These are phyloP conservation scores for Takashimella tepidaria DNA, from an alignment of 1,284 basidiomycete species.

Conservation along the genomic window DNA sequence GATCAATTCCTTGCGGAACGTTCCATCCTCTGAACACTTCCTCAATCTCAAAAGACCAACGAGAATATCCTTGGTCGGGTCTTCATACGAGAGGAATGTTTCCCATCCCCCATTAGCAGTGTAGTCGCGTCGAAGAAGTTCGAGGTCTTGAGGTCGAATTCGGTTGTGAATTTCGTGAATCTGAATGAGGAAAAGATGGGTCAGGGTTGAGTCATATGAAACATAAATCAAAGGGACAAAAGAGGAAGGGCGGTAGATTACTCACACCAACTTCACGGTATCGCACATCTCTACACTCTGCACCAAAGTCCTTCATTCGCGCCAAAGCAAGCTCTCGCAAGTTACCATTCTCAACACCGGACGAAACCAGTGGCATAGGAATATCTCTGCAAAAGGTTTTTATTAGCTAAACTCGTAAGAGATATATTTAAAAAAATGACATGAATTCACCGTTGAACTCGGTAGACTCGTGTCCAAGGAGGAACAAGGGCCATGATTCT, in stretches of 20 bases:
- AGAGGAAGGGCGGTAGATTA: slow-evolving; percentile 22
- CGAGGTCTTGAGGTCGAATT: slow-evolving; percentile 90
- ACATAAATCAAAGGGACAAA: not conserved
- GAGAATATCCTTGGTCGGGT: slow-evolving; percentile 93
- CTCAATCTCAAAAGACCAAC: slow-evolving; percentile 87
- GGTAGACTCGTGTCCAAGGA: slow-evolving; percentile 98
- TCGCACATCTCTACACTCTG: slow-evolving; percentile 93
- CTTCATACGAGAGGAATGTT: slow-evolving; percentile 98
- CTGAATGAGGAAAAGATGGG: slow-evolving; percentile 47
- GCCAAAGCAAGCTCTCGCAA: slow-evolving; percentile 92
- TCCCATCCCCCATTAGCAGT: slow-evolving; percentile 98
- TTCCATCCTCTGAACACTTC: slow-evolving; percentile 93
- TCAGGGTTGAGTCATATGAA: not conserved
- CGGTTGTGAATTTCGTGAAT: slow-evolving; percentile 99
- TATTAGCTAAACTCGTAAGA: too few species aligned
- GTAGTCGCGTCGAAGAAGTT: slow-evolving; percentile 95
- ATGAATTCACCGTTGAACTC: slow-evolving; percentile 78
- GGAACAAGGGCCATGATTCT: slow-evolving; percentile 94
- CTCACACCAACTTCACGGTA: slow-evolving; percentile 95
- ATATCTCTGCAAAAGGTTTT: slow-evolving; percentile 80
- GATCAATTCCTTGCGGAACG: slow-evolving; percentile 89
- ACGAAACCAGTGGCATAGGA: slow-evolving; percentile 87
- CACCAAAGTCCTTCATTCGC: slow-evolving; percentile 98
- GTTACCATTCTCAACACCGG: slow-evolving; percentile 98
- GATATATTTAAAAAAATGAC: too few species aligned